Base-by-base conservation (phyloP, 1,139 yeast genomes). In the Pichia sp. region DNA sequence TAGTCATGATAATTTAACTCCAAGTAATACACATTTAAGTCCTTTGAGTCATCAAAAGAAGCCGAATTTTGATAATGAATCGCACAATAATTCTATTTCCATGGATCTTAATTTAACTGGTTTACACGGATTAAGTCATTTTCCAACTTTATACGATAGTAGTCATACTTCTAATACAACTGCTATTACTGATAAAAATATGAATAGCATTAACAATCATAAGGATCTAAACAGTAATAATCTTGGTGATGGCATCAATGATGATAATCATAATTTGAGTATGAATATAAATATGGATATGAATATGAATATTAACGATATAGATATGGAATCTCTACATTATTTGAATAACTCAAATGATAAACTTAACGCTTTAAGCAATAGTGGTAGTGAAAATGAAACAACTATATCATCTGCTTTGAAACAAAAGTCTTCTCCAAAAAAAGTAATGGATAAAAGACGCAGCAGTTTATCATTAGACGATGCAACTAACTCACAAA, bases 401-500 rank as follows among this genome's bases (percentile, higher is more conserved):
- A 22, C 31, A 25, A 22, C 45, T n/a, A 22, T 45, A 14, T 27
- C 44, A 27, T 46, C 49, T 9, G 42, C 36, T 18, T 45, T 50
- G 7, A 47, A 45, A 13, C 53, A 47, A 38, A 46, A 52, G 22
- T 44, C 51, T 2, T 53, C 56, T 11, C 58, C 58, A 14, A 53
- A 52, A 31, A 53, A 47, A 30, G n/a, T 27, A 3, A 22, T 45
- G 9, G 53, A 52, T 27, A 52, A 50, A 36, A 52, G 55, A 45
- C 41, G 55, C 28, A 27, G 46, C 7, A 52, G 55, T 28, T 19
- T 52, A 25, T 31, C 50, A 6, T 14, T 22, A 10, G 51, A 47
- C n/a, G 56, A 50, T 6, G 29, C 25, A 5, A 38, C 45, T 7
- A 49, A 46, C 13, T 55, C 52, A 22, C 67, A 63, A 14, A 71